A percentile compares a stretch with the other conserved stretches of the same genome.
These are phyloP conservation scores for Chlamydomonas urium DNA, from an alignment of 139 green algal genomes.

Conservation along the genomic window DNA sequence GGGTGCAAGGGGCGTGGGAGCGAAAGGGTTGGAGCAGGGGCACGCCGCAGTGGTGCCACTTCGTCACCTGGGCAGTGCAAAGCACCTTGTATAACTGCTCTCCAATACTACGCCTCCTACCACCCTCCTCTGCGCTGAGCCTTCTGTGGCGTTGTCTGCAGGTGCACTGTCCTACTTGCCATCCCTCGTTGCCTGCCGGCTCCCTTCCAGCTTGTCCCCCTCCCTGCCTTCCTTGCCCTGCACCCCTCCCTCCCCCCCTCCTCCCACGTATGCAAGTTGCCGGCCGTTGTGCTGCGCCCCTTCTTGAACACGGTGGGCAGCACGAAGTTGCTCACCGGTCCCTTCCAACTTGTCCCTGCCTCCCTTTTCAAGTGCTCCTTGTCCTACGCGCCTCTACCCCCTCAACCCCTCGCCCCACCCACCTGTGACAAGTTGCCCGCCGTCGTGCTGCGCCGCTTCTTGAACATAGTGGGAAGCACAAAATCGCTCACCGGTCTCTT, in stretches of 20 bases:
- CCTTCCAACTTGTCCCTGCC: too few relatives aligned
- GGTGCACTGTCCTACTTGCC: too few relatives aligned
- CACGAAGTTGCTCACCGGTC: too few relatives aligned
- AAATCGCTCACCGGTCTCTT: too few relatives aligned
- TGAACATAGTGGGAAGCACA: conserved; percentile 88
- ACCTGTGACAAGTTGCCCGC: conserved; percentile 51
- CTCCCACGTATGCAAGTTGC: conserved; percentile 20
- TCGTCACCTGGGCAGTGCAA: too few relatives aligned
- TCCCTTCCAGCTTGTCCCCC: too few relatives aligned
- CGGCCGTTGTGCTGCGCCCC: conserved; percentile 89
- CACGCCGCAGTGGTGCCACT: not conserved
- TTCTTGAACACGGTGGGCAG: conserved; percentile 92
- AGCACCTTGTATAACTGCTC: too few relatives aligned
- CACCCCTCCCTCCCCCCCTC: not conserved
- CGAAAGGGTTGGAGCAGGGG: not conserved
- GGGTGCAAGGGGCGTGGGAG: not conserved
- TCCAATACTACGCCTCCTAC: too few relatives aligned
- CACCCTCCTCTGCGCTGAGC: too few relatives aligned
- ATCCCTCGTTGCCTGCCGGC: too few relatives aligned
- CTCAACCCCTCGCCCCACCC: not conserved
- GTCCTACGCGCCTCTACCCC: not conserved
- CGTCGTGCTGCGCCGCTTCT: conserved; percentile 90
- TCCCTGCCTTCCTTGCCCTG: not conserved
- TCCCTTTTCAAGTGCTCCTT: too few relatives aligned
- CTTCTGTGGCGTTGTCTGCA: too few relatives aligned